Evolutionary conservation across 441 rosid genomes (phyloP).

Genomic region (Gossypium gossypioides): DNA sequence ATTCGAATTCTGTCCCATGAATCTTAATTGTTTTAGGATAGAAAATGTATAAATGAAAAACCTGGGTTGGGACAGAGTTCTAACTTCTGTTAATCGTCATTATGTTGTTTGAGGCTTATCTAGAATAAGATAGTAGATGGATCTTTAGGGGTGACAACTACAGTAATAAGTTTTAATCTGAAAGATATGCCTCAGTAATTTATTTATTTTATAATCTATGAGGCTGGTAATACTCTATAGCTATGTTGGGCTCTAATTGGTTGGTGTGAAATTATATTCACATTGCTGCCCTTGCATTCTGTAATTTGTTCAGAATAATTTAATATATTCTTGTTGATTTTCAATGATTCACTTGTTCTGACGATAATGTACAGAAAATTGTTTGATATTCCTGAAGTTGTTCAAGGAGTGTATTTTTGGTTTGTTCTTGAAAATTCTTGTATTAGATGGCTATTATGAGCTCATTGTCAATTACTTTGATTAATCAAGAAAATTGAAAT

Average conservation of each 20-base stretch:
- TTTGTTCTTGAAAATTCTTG: background rate
- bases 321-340: background rate
- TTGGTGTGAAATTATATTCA: background rate
- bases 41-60: background rate
- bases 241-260: background rate
- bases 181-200: background rate
- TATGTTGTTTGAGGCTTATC: background rate
- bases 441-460: background rate
- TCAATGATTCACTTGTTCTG: background rate
- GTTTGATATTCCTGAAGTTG: conserved; percentile 1
- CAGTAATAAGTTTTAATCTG: background rate
- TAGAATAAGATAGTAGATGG: background rate
- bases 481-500: background rate
- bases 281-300: background rate
- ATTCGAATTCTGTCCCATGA: background rate
- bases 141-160: background rate
- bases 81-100: background rate
- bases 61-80: background rate
- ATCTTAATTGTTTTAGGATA: background rate
- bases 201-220: background rate
- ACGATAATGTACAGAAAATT: background rate
- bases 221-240: background rate
- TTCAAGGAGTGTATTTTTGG: background rate
- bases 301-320: background rate
- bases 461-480: background rate